Conservation (phyloP, 129 eudicot genomes). For the Arctium minus region DNA sequence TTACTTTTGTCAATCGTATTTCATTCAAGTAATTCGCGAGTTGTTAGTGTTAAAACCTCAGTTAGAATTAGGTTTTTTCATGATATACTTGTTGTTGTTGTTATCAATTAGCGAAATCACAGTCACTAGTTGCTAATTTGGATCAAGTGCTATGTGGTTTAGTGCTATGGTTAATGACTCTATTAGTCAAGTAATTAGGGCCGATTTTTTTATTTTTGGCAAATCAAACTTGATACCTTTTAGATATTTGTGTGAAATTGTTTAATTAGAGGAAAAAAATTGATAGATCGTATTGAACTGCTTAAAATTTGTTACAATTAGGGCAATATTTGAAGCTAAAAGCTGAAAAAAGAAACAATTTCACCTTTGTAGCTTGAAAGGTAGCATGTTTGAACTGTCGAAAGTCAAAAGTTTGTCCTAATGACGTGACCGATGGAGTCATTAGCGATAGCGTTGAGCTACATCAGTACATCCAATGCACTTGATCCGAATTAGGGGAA, state of each 20-base stretch:
- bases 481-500: not conserved
- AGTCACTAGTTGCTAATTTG: not conserved
- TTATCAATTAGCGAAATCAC: not conserved
- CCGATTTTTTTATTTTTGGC: not conserved
- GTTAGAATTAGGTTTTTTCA: not conserved
- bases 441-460: not conserved
- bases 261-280: not conserved
- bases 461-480: not conserved
- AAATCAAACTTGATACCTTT: not conserved
- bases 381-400: not conserved
- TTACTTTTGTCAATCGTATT: not conserved
- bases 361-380: not conserved
- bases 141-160: constrained; percentile 5
- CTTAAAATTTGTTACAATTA: not conserved
- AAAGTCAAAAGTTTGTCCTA: not conserved
- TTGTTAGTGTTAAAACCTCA: not conserved
- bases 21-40: not conserved
- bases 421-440: not conserved
- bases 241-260: not conserved
- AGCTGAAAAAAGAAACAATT: not conserved
- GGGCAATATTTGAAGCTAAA: not conserved
- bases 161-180: constrained; percentile 1
- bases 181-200: not conserved
- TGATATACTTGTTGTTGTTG: not conserved
- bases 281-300: not conserved